These are phyloP conservation scores for Lasiosphaeria hispida DNA, from an alignment of 495 filamentous ascomycete species.

Conservation along the genomic window DNA sequence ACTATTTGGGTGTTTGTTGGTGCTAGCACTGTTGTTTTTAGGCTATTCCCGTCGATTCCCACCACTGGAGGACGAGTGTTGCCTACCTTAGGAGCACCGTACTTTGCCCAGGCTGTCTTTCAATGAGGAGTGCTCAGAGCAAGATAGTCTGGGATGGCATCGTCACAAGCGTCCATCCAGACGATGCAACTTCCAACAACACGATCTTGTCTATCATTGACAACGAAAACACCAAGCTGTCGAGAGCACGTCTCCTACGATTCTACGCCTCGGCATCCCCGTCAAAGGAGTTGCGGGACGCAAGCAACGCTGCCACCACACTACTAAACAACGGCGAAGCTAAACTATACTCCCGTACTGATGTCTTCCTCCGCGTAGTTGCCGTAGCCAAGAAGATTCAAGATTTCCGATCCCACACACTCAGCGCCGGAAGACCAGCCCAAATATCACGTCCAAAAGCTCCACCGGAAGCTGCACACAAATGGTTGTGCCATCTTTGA, in stretches of 20 bases:
- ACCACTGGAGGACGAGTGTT: too few species aligned
- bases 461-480: slow-evolving; percentile 3
- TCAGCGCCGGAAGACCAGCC: not conserved
- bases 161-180: not conserved
- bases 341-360: not conserved
- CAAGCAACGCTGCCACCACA: slow-evolving; percentile 5
- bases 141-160: slow-evolving; percentile 1
- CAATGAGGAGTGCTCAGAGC: not conserved
- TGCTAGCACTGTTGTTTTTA: too few species aligned
- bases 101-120: too few species aligned
- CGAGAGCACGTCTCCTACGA: slow-evolving; percentile 1
- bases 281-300: slow-evolving; percentile 7
- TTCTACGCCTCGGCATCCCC: slow-evolving; percentile 8
- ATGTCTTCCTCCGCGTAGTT: not conserved
- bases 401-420: not conserved
- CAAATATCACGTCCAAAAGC: slow-evolving; percentile 8
- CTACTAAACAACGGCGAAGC: slow-evolving; percentile 1
- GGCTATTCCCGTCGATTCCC: too few species aligned
- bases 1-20: too few species aligned
- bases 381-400: slow-evolving; percentile 1
- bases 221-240: not conserved
- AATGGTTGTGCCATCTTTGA: slow-evolving; percentile 6
- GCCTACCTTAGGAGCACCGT: too few species aligned
- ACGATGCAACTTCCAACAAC: slow-evolving; percentile 3
- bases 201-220: slow-evolving; percentile 1